Conservation (phyloP, 257 asterid species). For the Gentiana dahurica region DNA sequence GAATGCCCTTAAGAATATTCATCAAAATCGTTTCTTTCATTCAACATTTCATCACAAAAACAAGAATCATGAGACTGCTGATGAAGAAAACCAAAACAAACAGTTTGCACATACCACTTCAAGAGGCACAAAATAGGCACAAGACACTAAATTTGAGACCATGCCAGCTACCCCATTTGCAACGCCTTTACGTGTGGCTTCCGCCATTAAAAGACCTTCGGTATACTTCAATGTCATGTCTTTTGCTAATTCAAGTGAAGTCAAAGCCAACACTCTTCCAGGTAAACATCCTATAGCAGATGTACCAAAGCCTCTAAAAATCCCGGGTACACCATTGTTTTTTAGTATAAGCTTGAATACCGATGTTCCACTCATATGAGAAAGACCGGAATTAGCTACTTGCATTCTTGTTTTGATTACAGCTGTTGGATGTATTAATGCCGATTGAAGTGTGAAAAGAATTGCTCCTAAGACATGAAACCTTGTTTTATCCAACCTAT, state of each 20-base stretch:
- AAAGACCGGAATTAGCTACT: constrained; percentile 59
- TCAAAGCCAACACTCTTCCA: constrained; percentile 82
- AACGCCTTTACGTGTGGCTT: constrained; percentile 65
- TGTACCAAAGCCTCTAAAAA: constrained; percentile 85
- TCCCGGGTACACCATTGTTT: constrained; percentile 59
- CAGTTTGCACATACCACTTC: constrained; percentile 60
- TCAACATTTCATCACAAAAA: neutral
- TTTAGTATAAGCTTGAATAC: constrained; percentile 49
- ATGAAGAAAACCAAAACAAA: neutral
- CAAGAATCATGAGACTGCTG: neutral
- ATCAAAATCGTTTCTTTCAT: neutral
- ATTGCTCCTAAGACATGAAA: constrained; percentile 85
- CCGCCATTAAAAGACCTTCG: constrained; percentile 49
- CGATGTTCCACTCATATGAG: constrained; percentile 47
- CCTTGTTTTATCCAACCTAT: constrained; percentile 81
- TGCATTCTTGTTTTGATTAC: constrained; percentile 94
- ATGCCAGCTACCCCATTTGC: constrained; percentile 87
- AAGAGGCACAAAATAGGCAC: constrained; percentile 80
- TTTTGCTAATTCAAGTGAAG: constrained; percentile 81
- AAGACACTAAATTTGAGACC: constrained; percentile 75
- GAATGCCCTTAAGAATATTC: neutral
- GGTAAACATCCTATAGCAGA: constrained; percentile 91
- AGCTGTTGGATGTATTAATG: constrained; percentile 83
- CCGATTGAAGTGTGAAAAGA: constrained; percentile 79
- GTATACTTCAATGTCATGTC: constrained; percentile 62